phyloP scores from a whole-genome alignment of 352 stramenopile genomes.

The Synura sp. region DNA sequence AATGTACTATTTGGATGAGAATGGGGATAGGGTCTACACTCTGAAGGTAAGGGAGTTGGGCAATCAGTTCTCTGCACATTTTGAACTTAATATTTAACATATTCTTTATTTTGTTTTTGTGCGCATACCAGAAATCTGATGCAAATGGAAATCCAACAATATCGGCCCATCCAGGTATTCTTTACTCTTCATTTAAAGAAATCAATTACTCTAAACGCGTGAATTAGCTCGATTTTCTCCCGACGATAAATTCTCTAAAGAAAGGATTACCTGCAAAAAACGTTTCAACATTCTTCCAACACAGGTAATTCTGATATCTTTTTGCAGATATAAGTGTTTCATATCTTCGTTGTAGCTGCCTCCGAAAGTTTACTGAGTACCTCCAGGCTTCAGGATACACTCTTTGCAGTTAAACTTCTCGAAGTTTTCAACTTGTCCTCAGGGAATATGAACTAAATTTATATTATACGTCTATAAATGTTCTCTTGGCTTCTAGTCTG shows the following conservation, averaged over 20 bases:
- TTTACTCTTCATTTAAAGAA: background rate
- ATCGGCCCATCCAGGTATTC: conserved; percentile 80
- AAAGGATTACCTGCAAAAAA: conserved; percentile 97
- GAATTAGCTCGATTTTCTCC: conserved; percentile 88
- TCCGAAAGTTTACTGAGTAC: no score
- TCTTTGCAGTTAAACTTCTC: no score
- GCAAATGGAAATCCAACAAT: conserved; percentile 83
- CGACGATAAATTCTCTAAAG: conserved; percentile 98
- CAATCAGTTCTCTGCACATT: background rate
- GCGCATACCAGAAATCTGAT: conserved; percentile 77
- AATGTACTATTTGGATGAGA: conserved; percentile 95
- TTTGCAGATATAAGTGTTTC: no score
- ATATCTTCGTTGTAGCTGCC: no score
- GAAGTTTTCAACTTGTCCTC: no score
- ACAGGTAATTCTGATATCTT: no score
- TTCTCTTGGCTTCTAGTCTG: no score
- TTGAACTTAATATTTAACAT: conserved; percentile 31
- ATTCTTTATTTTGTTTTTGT: conserved; percentile 5
- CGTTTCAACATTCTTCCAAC: conserved; percentile 94
- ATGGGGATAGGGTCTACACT: conserved; percentile 97
- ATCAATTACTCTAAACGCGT: background rate
- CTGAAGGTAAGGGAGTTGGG: conserved; percentile 76
- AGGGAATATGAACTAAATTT: no score
- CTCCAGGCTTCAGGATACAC: no score
- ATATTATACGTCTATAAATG: no score